Percentiles rank a stretch among this genome's conserved stretches.
Evolutionary conservation across 257 asterid genomes (phyloP).

Genomic region (Ilex asprella): DNA sequence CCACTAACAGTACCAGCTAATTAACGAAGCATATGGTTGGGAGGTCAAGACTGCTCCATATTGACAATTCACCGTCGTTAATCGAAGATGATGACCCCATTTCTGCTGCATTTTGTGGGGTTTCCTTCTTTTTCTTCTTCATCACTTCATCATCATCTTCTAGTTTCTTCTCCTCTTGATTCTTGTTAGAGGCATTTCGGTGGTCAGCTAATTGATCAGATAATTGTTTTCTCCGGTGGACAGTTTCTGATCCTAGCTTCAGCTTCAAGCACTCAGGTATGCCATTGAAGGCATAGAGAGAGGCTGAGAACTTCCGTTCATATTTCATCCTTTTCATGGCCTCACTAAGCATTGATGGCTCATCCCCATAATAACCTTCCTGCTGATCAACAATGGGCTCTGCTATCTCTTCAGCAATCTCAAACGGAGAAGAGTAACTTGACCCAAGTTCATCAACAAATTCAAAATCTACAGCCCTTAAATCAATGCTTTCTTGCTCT

Average conservation of each 20-base stretch:
- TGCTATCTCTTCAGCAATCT: constrained; percentile 1
- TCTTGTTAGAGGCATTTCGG: constrained; percentile 40
- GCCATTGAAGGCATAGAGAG: constrained; percentile 72
- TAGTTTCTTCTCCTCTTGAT: constrained; percentile 19
- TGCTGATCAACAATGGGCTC: constrained; percentile 3
- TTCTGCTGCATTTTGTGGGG: constrained; percentile 1
- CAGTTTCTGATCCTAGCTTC: constrained; percentile 33
- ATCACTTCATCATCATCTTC: background rate
- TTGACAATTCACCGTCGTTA: constrained; percentile 24
- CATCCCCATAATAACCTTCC: constrained; percentile 21
- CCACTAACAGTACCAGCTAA: background rate
- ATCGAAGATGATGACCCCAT: background rate
- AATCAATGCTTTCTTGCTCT: no score
- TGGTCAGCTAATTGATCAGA: constrained; percentile 42
- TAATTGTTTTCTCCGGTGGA: constrained; percentile 17
- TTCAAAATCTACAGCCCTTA: no score
- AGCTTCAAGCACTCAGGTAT: constrained; percentile 59
- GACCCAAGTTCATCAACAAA: no score
- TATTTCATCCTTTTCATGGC: constrained; percentile 67
- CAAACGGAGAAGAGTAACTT: no score
- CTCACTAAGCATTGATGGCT: constrained; percentile 40
- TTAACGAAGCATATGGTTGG: constrained; percentile 35
- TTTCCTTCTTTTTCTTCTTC: constrained; percentile 12
- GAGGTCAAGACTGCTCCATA: constrained; percentile 47
- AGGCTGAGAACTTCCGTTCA: constrained; percentile 74